Conservation (phyloP, 1,139 yeast genomes). For the Pichia inconspicua region DNA sequence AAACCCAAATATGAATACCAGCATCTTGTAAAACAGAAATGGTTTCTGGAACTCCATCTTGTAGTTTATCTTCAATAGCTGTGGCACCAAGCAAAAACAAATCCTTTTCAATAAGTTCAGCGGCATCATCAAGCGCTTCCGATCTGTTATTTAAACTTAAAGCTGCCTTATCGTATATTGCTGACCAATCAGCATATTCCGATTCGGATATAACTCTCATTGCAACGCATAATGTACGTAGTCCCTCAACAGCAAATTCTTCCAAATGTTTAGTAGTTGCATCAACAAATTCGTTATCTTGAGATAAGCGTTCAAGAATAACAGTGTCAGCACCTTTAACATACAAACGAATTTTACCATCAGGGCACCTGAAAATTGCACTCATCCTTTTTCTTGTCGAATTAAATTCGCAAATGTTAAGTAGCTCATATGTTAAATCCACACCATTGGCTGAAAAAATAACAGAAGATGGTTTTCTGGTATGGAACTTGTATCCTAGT, state of each 20-base stretch:
- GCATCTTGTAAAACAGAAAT: slow-evolving; percentile 92
- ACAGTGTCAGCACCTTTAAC: slow-evolving; percentile 99
- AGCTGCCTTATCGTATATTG: slow-evolving; percentile 66
- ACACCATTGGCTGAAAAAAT: slow-evolving; percentile 48
- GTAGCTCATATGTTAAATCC: slow-evolving; percentile 59
- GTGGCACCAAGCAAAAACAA: slow-evolving; percentile 88
- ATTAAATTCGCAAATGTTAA: slow-evolving; percentile 92
- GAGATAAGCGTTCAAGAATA: slow-evolving; percentile 72
- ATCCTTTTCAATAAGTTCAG: slow-evolving; percentile 76
- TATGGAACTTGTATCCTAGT: slow-evolving; percentile 74
- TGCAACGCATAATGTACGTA: slow-evolving; percentile 91
- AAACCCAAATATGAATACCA: slow-evolving; percentile 94
- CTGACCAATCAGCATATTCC: slow-evolving; percentile 63
- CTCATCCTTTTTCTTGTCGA: slow-evolving; percentile 98
- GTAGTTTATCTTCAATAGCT: slow-evolving; percentile 95
- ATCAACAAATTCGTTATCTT: slow-evolving; percentile 71
- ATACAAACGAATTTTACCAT: slow-evolving; percentile 79
- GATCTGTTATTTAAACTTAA: slow-evolving; percentile 71
- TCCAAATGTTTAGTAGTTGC: slow-evolving; percentile 84
- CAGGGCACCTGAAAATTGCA: slow-evolving; percentile 88
- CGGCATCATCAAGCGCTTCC: slow-evolving; percentile 71
- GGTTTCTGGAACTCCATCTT: slow-evolving; percentile 97
- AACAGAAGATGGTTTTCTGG: slow-evolving; percentile 81
- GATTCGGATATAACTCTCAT: slow-evolving; percentile 70
- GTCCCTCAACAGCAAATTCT: slow-evolving; percentile 94